Percentiles rank a stretch among this genome's conserved stretches.
Evolutionary conservation across 768 basidiomycete species (phyloP).

Genomic region (Russula vinacea): DNA sequence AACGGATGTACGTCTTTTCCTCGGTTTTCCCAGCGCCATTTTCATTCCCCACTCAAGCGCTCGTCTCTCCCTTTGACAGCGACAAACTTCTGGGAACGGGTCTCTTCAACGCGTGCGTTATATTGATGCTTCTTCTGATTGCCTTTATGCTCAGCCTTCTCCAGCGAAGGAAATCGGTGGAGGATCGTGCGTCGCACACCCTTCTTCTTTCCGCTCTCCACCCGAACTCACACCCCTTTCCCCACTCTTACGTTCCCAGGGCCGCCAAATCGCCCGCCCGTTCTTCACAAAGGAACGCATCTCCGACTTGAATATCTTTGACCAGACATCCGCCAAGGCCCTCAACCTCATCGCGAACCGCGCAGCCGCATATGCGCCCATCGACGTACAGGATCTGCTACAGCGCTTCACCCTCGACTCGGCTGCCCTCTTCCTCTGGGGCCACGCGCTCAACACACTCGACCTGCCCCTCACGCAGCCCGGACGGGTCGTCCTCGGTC

Average conservation of each 20-base stretch:
- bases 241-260: conserved; percentile 33
- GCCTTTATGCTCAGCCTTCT: conserved; percentile 19
- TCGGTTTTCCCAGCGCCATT: not conserved
- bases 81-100: conserved; percentile 46
- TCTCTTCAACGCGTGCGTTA: conserved; percentile 56
- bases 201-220: conserved; percentile 14
- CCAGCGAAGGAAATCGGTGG: conserved; percentile 27
- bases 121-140: conserved; percentile 18
- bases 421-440: conserved; percentile 54
- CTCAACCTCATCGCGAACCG: conserved; percentile 26
- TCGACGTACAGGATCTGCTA: conserved; percentile 41
- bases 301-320: conserved; percentile 39
- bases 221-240: not conserved
- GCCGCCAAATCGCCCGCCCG: conserved; percentile 39
- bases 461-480: conserved; percentile 41
- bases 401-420: conserved; percentile 51
- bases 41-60: conserved; percentile 5
- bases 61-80: conserved; percentile 13
- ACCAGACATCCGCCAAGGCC: conserved; percentile 34
- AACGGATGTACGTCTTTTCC: conserved; percentile 27
- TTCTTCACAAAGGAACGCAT: conserved; percentile 40
- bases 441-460: conserved; percentile 43
- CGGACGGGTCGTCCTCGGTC: conserved; percentile 30
- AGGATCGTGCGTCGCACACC: conserved; percentile 19
- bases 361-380: not conserved